phyloP scores from a whole-genome alignment of 2,329 filamentous ascomycete species.

The Coleophoma eucalyptorum region DNA sequence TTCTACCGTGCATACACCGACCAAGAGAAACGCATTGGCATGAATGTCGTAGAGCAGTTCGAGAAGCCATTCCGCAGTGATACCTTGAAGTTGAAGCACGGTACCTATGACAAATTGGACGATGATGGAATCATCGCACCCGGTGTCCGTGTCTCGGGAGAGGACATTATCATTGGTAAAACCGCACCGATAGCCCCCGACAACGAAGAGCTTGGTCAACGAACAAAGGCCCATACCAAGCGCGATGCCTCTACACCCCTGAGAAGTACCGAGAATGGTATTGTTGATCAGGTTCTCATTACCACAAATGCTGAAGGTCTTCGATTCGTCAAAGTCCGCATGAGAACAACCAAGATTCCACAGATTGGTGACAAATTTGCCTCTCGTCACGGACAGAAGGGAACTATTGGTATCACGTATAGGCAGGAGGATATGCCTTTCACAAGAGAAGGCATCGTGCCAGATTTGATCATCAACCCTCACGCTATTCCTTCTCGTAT shows the following conservation, averaged over 20 bases:
- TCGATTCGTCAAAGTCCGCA: slow-evolving; percentile 95
- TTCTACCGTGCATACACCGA: slow-evolving; percentile 98
- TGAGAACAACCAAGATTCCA: slow-evolving; percentile 94
- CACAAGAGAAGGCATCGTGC: slow-evolving; percentile 82
- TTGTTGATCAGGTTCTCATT: slow-evolving; percentile 88
- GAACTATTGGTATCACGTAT: slow-evolving; percentile 98
- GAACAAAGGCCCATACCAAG: slow-evolving; percentile 86
- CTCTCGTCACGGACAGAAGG: slow-evolving; percentile 98
- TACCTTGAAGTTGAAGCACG: slow-evolving; percentile 88
- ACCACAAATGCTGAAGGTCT: slow-evolving; percentile 94
- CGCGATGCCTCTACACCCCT: slow-evolving; percentile 94
- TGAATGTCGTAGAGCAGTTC: slow-evolving; percentile 89
- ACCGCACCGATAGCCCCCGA: slow-evolving; percentile 93
- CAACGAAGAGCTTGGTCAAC: slow-evolving; percentile 87
- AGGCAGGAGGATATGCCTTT: slow-evolving; percentile 99
- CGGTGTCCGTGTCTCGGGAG: slow-evolving; percentile 90
- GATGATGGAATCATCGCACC: slow-evolving; percentile 94
- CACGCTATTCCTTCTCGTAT: slow-evolving; percentile 99
- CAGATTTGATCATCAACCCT: slow-evolving; percentile 97
- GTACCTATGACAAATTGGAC: slow-evolving; percentile 96
- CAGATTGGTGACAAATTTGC: slow-evolving; percentile 99
- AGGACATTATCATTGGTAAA: slow-evolving; percentile 99
- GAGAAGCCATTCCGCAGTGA: slow-evolving; percentile 90
- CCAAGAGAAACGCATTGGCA: slow-evolving; percentile 91
- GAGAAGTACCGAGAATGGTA: slow-evolving; percentile 93